Evolutionary conservation across 345 rosid genomes (phyloP).

Genomic region (Citrus mangshanensis): DNA sequence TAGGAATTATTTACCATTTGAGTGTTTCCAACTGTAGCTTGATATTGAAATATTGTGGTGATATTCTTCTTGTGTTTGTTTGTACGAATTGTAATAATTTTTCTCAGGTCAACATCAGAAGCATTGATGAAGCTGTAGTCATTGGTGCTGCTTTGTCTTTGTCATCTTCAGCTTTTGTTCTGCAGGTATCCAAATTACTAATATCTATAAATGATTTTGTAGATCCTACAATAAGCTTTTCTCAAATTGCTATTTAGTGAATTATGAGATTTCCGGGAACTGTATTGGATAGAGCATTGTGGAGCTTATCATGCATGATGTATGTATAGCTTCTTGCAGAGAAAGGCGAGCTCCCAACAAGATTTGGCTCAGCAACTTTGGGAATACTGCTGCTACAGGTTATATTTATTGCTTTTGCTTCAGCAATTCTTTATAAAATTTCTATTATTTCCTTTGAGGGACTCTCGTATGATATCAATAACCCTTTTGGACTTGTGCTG

Average conservation of each 20-base stretch:
- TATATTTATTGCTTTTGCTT: conserved; percentile 8
- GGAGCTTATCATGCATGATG: conserved; percentile 38
- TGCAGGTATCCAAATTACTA: conserved; percentile 60
- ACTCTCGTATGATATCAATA: conserved; percentile 16
- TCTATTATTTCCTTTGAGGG: background rate
- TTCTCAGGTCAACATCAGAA: conserved; percentile 88
- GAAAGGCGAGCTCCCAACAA: conserved; percentile 96
- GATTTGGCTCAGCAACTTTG: conserved; percentile 95
- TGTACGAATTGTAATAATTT: background rate
- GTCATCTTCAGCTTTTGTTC: conserved; percentile 96
- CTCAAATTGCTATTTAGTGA: conserved; percentile 1
- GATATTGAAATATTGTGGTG: background rate
- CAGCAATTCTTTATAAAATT: conserved; percentile 8
- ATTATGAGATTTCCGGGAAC: background rate
- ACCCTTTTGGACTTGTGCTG: conserved; percentile 13
- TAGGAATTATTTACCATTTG: background rate
- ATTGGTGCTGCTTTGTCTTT: conserved; percentile 97
- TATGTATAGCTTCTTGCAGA: conserved; percentile 92
- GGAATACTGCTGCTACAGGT: conserved; percentile 99
- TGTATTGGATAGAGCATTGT: conserved; percentile 11
- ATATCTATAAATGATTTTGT: conserved; percentile 1
- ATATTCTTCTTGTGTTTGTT: background rate
- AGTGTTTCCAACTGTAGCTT: conserved; percentile 5
- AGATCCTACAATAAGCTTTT: background rate
- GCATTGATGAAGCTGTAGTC: conserved; percentile 91